Evolutionary conservation across 176 grass and related monocot genomes (phyloP), one percentile per base, ranked within the genome.

Genomic region (Saccharum spontaneum): DNA sequence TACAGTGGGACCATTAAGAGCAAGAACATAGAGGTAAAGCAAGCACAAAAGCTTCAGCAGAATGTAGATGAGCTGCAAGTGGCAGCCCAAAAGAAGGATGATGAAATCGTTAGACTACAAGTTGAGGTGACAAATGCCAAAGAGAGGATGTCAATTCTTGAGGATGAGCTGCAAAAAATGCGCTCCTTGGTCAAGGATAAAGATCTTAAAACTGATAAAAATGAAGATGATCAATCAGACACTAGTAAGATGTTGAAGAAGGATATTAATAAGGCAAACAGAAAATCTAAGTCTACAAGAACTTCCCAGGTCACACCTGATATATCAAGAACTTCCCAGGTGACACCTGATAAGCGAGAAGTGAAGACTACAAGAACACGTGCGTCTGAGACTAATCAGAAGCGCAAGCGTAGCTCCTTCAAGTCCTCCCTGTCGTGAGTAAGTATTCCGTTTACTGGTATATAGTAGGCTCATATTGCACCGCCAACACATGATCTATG

Each of bases 61-160:
- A 68, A 69, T 72, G 45, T 94, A 48, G 71, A 74, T 31, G 54
- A 82, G 40, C 74, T 90, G 71, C 70, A 80, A 50, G 71, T 49
- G 26, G 65, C 15, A 24, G 61, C 43, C 49, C 83, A 67, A 57
- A 74, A 95, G 66, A 90, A 92, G 71, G 75, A 80, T 83, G 79
- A 24, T 26, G 80, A 67, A 30, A 86, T 92, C 14, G 5, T 11
- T 45, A 73, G 13, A 84, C 77, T 88, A 28, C 85, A 74, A 70
- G 79, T 44, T 23, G 86, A 90, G 63, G 71, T 63, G 43, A 37
- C 69, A 81, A 38, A 20, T 63, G 48, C 85, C 41, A 90, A 81
- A 84, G 57, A 77, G 79, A 85, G 79, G 31, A 74, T 73, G 22
- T 18, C 62, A 24, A 39, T 76, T 60, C 85, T 92, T 68, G 45